These are phyloP conservation scores for Goffeauzyma gilvescens DNA, from an alignment of 768 basidiomycete genomes.

Conservation along the genomic window DNA sequence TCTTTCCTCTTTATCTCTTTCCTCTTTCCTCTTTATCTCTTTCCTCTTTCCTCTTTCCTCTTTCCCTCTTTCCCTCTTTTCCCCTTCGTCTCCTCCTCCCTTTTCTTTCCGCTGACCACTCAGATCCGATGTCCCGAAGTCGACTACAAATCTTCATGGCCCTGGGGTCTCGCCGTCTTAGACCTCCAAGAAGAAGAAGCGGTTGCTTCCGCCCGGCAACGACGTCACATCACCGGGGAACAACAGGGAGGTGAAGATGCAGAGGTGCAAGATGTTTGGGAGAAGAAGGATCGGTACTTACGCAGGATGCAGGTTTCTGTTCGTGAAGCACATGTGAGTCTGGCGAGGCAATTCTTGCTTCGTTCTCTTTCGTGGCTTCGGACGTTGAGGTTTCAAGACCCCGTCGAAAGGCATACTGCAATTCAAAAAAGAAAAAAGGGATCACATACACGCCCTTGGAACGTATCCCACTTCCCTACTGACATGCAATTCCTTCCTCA, in stretches of 20 bases:
- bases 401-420: no score
- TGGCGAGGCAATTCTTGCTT: neutral
- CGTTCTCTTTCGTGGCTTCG: no score
- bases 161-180: constrained; percentile 26
- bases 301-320: constrained; percentile 16
- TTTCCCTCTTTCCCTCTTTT: neutral
- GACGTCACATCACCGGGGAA: neutral
- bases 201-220: neutral
- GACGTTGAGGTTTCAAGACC: no score
- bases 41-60: neutral
- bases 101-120: neutral
- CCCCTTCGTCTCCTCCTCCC: neutral
- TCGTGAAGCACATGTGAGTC: constrained; percentile 20
- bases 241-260: no score
- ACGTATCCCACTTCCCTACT: no score
- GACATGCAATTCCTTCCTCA: no score
- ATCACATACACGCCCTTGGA: no score
- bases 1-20: neutral
- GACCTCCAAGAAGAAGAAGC: constrained; percentile 7
- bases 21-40: neutral
- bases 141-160: constrained; percentile 26
- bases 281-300: constrained; percentile 19
- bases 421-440: no score
- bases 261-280: constrained; percentile 5
- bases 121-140: constrained; percentile 31